Evolutionary conservation across 331 rosid genomes (phyloP), one percentile per base, ranked within the genome.

Genomic region (Arachis monticola): DNA sequence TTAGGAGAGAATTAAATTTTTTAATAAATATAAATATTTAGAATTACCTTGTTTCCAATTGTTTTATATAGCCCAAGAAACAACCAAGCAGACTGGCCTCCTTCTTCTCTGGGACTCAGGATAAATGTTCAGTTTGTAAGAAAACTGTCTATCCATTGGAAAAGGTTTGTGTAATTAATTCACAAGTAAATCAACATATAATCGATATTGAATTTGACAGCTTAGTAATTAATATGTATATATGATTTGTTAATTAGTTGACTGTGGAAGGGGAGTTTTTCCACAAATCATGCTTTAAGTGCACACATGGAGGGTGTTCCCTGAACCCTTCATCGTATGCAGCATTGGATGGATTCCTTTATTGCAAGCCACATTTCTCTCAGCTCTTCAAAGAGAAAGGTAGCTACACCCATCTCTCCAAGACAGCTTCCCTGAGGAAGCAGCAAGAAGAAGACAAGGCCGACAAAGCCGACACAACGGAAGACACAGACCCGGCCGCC

Each of bases 131-230:
- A 31, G 74, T 82, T 35, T 93, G 97, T 84, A 85, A 75, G 80
- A 93, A 93, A 80, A 93, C 96, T 0, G 98, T 89, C 5, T 91
- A 93, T 73, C 98, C 97, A 32, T 77, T 92, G 12, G 98, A 93
- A 70, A 93, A 89, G 97, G 98, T 90, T 35, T 57, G 82, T 4
- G 27, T 35, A 3, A 10, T 75, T 75, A 44, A 44, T 44, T 47
- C 27, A 22, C 27, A 22, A 22, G 27, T 22, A 22, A 22, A 22
- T 22, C 27, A 22, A 22, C 27, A 22, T 22, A 22, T 22, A 22
- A 35, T 35, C 40, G 40, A 35, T 35, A 35, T 35, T 35, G 40
- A 2, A 35, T 35, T 35, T 4, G 4, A 35, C 3, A 35, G 17
- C 60, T 50, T 66, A 45, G 5, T 32, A 5, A 73, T 2, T 8